Percentiles rank a stretch among this genome's conserved stretches.
Evolutionary conservation across 2,329 filamentous ascomycete species (phyloP).

Genomic region (Neonectria magnoliae): DNA sequence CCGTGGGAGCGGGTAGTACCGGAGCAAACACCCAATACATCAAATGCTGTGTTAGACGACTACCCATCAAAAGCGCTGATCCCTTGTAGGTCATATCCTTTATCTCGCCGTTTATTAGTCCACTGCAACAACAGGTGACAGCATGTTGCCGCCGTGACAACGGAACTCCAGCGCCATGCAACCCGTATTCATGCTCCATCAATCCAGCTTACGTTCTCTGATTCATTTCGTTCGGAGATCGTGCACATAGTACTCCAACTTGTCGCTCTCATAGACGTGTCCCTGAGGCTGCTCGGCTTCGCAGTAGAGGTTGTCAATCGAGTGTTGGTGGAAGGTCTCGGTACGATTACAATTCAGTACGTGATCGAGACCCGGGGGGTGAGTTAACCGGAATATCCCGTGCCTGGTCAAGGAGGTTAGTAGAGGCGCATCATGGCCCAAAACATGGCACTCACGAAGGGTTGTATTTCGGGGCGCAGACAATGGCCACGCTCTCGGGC

Average conservation of each 20-base stretch:
- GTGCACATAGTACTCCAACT: conserved; percentile 68
- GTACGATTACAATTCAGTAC: conserved; percentile 81
- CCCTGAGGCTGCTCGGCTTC: conserved; percentile 73
- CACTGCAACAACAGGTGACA: not conserved
- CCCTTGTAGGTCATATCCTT: conserved; percentile 2
- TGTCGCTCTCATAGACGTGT: conserved; percentile 75
- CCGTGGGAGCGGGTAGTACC: not conserved
- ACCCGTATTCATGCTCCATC: not conserved
- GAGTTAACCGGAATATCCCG: conserved; percentile 92
- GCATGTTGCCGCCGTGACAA: conserved; percentile 2
- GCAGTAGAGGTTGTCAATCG: conserved; percentile 77
- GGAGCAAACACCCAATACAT: conserved; percentile 1
- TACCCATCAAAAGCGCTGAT: conserved; percentile 15
- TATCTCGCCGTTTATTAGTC: conserved; percentile 9
- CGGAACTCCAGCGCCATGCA: conserved; percentile 39
- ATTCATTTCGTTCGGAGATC: conserved; percentile 57
- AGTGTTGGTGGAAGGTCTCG: conserved; percentile 84
- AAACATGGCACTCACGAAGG: conserved; percentile 70
- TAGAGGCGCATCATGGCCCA: not conserved
- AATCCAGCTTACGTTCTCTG: not conserved
- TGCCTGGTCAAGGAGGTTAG: conserved; percentile 63
- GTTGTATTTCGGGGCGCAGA: conserved; percentile 85
- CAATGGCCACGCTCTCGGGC: conserved; percentile 94
- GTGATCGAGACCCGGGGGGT: conserved; percentile 89
- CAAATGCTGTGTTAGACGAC: not conserved